These are phyloP conservation scores for Lecanicillium sp. DNA, from an alignment of 2,329 filamentous ascomycete species.

Conservation along the genomic window DNA sequence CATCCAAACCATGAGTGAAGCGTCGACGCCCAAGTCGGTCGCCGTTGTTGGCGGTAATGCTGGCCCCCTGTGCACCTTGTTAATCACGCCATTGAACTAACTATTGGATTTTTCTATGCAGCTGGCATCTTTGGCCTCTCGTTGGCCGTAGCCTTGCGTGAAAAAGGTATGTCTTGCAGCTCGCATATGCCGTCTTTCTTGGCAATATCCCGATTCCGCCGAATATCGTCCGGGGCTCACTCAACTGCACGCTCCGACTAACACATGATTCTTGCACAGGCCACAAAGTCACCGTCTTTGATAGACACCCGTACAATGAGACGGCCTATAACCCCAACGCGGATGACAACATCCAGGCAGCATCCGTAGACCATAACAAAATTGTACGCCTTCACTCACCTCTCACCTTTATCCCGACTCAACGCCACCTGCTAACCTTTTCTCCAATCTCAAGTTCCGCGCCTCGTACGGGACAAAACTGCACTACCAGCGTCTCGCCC, in stretches of 20 bases:
- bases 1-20: too few relatives aligned
- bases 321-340: conserved; percentile 13
- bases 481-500: conserved; percentile 17
- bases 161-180: conserved; percentile 11
- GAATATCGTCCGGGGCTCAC: not conserved
- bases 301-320: conserved; percentile 14
- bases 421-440: too few relatives aligned
- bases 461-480: conserved; percentile 16
- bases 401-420: too few relatives aligned
- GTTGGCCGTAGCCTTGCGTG: conserved; percentile 15
- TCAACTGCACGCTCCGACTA: not conserved
- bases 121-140: conserved; percentile 18
- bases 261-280: not conserved
- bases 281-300: conserved; percentile 15
- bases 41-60: conserved; percentile 10
- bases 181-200: too few relatives aligned
- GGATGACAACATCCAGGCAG: conserved; percentile 12
- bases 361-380: conserved; percentile 19
- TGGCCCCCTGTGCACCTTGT: not conserved
- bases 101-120: conserved; percentile 6
- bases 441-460: conserved; percentile 12
- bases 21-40: conserved; percentile 9
- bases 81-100: not conserved
- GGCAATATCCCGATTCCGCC: too few relatives aligned
- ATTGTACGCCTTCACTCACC: conserved; percentile 10